Evolutionary conservation across 768 basidiomycete species (phyloP).

Genomic region (Amanita phalloides): DNA sequence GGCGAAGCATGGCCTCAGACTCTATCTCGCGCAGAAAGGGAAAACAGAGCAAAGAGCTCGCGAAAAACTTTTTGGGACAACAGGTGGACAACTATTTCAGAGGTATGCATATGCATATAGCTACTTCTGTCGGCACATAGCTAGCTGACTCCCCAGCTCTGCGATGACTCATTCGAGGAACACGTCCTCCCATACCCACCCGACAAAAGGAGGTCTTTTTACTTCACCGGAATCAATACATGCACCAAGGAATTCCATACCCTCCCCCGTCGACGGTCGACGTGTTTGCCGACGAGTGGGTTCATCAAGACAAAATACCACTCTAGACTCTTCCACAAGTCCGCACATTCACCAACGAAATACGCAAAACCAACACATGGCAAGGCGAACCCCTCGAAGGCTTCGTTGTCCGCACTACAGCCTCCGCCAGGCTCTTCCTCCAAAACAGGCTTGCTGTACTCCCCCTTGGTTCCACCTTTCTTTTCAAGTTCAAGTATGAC

Average conservation of each 20-base stretch:
- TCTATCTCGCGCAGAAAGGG: constrained; percentile 48
- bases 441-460: constrained; percentile 39
- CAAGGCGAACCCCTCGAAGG: constrained; percentile 82
- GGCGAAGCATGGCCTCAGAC: constrained; percentile 79
- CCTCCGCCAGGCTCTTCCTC: constrained; percentile 20
- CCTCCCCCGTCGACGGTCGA: constrained; percentile 53
- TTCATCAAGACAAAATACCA: constrained; percentile 69
- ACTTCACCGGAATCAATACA: constrained; percentile 81
- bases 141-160: constrained; percentile 46
- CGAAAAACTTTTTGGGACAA: constrained; percentile 64
- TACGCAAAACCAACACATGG: constrained; percentile 66
- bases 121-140: too few species aligned
- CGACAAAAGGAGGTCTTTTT: constrained; percentile 80
- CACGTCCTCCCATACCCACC: constrained; percentile 82
- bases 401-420: constrained; percentile 77
- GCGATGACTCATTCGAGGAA: constrained; percentile 95
- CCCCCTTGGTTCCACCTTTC: constrained; percentile 77
- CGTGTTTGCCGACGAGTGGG: constrained; percentile 78
- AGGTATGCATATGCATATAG: constrained; percentile 40
- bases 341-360: constrained; percentile 55
- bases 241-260: constrained; percentile 61
- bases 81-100: constrained; percentile 84
- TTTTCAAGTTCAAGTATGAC: constrained; percentile 99
- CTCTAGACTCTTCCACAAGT: constrained; percentile 59
- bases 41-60: constrained; percentile 69